These are phyloP conservation scores for Trichoderma sp. DNA, from an alignment of 2,329 filamentous ascomycete genomes.

Conservation along the genomic window DNA sequence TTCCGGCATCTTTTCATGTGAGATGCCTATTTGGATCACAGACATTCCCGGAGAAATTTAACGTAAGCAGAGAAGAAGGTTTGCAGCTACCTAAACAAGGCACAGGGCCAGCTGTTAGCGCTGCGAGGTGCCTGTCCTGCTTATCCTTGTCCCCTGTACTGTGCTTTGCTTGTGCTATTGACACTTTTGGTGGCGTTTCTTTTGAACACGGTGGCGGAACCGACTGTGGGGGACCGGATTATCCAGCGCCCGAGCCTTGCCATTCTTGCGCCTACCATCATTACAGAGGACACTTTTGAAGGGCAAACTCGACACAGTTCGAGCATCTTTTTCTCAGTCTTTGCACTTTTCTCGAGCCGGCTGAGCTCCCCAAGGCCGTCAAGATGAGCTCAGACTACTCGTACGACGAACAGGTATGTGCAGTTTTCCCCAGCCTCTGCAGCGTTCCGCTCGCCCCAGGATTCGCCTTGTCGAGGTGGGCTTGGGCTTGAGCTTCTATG, in stretches of 20 bases:
- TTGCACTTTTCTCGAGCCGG: constrained; percentile 28
- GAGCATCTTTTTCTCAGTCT: constrained; percentile 15
- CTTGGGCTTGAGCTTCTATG: constrained; percentile 2
- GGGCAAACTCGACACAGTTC: constrained; percentile 1
- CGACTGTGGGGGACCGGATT: constrained; percentile 30
- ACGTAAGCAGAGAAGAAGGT: background rate
- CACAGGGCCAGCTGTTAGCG: constrained; percentile 6
- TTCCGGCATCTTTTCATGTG: background rate
- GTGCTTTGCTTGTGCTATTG: background rate
- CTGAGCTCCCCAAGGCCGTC: constrained; percentile 39
- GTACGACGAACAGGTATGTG: constrained; percentile 84
- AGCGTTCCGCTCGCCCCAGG: background rate
- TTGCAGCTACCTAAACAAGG: background rate
- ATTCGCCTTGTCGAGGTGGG: constrained; percentile 9
- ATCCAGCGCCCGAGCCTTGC: constrained; percentile 31
- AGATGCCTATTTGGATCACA: constrained; percentile 1
- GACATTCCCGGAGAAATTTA: background rate
- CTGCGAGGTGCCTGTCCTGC: background rate
- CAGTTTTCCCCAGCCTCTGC: background rate
- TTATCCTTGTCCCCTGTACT: background rate
- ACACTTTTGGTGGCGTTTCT: constrained; percentile 8
- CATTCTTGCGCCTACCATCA: constrained; percentile 16
- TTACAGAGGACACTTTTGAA: constrained; percentile 18
- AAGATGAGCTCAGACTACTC: constrained; percentile 93
- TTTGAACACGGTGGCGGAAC: constrained; percentile 37